Conservation (phyloP, 371 early-diverging fungal species). For the Cokeromyces recurvatus region DNA sequence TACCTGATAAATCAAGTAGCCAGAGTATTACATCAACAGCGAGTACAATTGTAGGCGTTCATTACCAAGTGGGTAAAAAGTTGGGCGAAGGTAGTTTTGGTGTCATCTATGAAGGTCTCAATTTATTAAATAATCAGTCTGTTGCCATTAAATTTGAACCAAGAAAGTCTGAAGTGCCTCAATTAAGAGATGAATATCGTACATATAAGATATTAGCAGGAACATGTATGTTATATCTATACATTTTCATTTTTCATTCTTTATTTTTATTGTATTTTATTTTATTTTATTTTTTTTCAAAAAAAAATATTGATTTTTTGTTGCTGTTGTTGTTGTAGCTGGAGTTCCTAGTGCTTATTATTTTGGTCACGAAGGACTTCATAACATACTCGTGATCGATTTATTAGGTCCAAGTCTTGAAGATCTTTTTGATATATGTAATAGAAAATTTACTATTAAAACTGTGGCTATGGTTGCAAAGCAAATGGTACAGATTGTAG, state of each 20-base stretch:
- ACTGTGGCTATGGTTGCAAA: slow-evolving; percentile 97
- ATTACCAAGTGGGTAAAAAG: slow-evolving; percentile 92
- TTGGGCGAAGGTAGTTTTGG: slow-evolving; percentile 98
- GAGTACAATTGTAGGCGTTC: slow-evolving; percentile 82
- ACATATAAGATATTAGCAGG: slow-evolving; percentile 79
- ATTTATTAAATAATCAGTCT: slow-evolving; percentile 66
- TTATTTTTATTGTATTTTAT: slow-evolving; percentile 69
- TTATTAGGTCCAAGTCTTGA: slow-evolving; percentile 97
- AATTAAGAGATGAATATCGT: slow-evolving; percentile 83
- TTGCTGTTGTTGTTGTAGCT: slow-evolving; percentile 29
- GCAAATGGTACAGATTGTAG: slow-evolving; percentile 96
- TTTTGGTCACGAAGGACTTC: slow-evolving; percentile 95
- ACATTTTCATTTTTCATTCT: no score
- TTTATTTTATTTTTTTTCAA: slow-evolving; percentile 74
- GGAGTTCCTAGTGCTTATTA: slow-evolving; percentile 92
- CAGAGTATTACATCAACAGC: slow-evolving; percentile 16
- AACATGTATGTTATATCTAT: slow-evolving; percentile 63
- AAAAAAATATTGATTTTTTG: no score
- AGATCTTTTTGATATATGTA: slow-evolving; percentile 95
- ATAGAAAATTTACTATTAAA: slow-evolving; percentile 86
- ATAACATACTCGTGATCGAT: slow-evolving; percentile 97
- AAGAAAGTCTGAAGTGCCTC: slow-evolving; percentile 85
- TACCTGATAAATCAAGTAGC: slow-evolving; percentile 16
- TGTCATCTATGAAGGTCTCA: slow-evolving; percentile 92
- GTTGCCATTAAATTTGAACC: slow-evolving; percentile 89